These are phyloP conservation scores for Conticribra weissflogii DNA, from an alignment of 108 stramenopile genomes.

Conservation along the genomic window DNA sequence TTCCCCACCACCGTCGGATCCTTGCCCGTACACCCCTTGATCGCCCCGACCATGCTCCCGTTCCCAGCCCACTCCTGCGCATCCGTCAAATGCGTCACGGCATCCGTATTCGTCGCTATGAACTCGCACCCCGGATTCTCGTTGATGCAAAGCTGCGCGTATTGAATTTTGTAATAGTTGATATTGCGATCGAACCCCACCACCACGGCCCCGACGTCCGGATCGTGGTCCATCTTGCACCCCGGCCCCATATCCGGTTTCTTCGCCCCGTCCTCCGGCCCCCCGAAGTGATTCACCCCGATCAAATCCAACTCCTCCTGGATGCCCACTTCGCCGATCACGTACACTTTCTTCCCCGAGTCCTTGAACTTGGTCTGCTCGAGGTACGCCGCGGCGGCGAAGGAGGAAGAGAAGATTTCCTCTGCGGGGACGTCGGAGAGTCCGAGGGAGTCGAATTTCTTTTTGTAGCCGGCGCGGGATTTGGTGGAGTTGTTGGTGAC, in stretches of 20 bases:
- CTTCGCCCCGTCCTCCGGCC: slow-evolving; percentile 88
- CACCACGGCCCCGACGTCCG: slow-evolving; percentile 93
- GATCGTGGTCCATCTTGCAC: slow-evolving; percentile 83
- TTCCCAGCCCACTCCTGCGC: slow-evolving; percentile 99
- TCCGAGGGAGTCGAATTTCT: slow-evolving; percentile 93
- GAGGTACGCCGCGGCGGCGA: slow-evolving; percentile 97
- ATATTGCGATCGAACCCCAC: slow-evolving; percentile 95
- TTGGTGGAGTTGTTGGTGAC: slow-evolving; percentile 99
- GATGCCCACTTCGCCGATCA: slow-evolving; percentile 96
- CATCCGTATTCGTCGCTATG: slow-evolving; percentile 98
- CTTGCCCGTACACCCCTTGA: slow-evolving; percentile 96
- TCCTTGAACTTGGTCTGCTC: slow-evolving; percentile 96
- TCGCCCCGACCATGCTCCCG: slow-evolving; percentile 96
- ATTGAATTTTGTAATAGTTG: slow-evolving; percentile 99
- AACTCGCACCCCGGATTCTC: slow-evolving; percentile 94
- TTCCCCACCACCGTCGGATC: slow-evolving; percentile 97
- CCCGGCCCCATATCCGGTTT: slow-evolving; percentile 91
- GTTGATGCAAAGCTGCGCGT: slow-evolving; percentile 97
- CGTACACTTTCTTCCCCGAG: slow-evolving; percentile 96
- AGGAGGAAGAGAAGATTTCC: slow-evolving; percentile 94
- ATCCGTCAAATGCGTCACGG: slow-evolving; percentile 97
- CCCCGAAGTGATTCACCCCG: slow-evolving; percentile 94
- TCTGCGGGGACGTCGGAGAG: slow-evolving; percentile 87
- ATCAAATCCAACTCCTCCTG: slow-evolving; percentile 96
- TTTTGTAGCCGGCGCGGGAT: slow-evolving; percentile 90